Percentiles rank a stretch among this genome's conserved stretches.
Evolutionary conservation across 129 eudicot genomes (phyloP).

Genomic region (Arctium minus): DNA sequence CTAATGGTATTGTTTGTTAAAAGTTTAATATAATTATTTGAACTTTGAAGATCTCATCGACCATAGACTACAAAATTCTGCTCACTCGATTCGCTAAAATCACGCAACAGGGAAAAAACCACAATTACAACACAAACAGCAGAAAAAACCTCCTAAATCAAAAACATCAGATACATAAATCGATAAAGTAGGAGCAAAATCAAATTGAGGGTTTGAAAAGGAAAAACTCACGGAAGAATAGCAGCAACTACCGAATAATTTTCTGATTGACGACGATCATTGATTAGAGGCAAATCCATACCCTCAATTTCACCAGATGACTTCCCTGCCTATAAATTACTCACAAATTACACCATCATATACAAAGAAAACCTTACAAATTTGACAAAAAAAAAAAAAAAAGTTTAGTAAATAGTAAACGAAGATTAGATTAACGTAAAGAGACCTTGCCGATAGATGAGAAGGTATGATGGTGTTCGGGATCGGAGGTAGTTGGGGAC

Average conservation of each 20-base stretch:
- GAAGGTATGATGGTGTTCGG: slow-evolving; percentile 41
- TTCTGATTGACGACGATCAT: slow-evolving; percentile 28
- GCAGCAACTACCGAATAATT: slow-evolving; percentile 55
- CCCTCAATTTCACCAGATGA: slow-evolving; percentile 47
- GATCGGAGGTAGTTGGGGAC: slow-evolving; percentile 34
- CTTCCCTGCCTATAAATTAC: slow-evolving; percentile 32
- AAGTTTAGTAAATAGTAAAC: background rate
- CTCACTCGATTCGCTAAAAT: background rate
- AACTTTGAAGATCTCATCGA: background rate
- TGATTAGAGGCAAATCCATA: slow-evolving; percentile 43
- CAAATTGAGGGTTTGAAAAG: background rate
- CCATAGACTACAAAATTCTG: background rate
- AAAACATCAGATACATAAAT: background rate
- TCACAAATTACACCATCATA: slow-evolving; percentile 2
- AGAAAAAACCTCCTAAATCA: background rate
- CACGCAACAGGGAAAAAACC: background rate
- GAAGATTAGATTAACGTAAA: background rate
- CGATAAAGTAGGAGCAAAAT: background rate
- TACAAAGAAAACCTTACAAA: background rate
- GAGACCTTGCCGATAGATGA: slow-evolving; percentile 52
- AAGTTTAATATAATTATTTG: background rate
- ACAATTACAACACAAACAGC: background rate
- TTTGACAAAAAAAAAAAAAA: background rate
- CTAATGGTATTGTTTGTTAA: background rate
- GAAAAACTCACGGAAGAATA: slow-evolving; percentile 62